A percentile compares a stretch with the other conserved stretches of the same genome.
These are phyloP conservation scores for Ophiostoma perfectum DNA, from an alignment of 2,329 filamentous ascomycete genomes.

Conservation along the genomic window DNA sequence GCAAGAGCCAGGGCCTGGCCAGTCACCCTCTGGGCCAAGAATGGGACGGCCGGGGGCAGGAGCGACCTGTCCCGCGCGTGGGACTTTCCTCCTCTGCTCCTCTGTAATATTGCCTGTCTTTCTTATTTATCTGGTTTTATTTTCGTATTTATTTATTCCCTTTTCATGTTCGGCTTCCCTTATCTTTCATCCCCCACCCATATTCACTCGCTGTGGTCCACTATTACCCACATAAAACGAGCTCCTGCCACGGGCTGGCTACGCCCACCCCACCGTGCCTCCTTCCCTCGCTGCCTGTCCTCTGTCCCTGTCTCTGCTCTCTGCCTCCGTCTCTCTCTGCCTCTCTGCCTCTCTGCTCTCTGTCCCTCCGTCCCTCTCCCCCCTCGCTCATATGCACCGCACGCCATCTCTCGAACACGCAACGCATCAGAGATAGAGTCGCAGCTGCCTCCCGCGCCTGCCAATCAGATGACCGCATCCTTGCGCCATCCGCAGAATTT, in stretches of 20 bases:
- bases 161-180: neutral
- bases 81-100: neutral
- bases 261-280: neutral
- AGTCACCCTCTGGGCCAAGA: neutral
- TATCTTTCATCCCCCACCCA: slow-evolving; percentile 12
- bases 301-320: neutral
- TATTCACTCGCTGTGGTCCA: neutral
- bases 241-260: slow-evolving; percentile 2
- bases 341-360: neutral
- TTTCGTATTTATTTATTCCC: neutral
- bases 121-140: neutral
- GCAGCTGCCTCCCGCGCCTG: slow-evolving; percentile 10
- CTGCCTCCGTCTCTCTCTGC: neutral
- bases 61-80: slow-evolving; percentile 4
- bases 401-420: slow-evolving; percentile 1
- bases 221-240: neutral
- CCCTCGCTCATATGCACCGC: neutral
- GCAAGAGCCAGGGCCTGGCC: slow-evolving; percentile 3
- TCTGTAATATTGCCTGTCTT: neutral
- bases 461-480: slow-evolving; percentile 14
- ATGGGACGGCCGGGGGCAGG: neutral
- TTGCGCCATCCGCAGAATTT: slow-evolving; percentile 17
- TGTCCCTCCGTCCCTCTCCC: neutral
- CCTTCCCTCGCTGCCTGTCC: no score
- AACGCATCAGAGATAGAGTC: slow-evolving; percentile 12